Conservation (phyloP, 495 filamentous ascomycete genomes). For the Amniculicola lignicola region DNA sequence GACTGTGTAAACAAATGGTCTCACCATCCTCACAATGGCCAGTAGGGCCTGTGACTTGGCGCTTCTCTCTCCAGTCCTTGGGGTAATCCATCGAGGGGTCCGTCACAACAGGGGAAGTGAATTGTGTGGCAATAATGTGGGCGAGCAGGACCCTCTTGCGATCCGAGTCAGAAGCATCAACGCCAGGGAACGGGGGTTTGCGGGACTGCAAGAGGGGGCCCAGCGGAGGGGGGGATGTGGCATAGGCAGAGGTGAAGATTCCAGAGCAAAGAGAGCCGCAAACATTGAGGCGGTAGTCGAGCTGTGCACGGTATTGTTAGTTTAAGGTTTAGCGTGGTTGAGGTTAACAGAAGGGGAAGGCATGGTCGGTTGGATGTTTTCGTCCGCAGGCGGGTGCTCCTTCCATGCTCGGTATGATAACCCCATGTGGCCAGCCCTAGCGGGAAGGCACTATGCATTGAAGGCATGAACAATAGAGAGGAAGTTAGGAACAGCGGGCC, state of each 20-base stretch:
- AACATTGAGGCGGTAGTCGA: conserved; percentile 72
- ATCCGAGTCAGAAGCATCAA: conserved; percentile 49
- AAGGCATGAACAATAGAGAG: no score
- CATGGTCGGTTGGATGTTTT: no score
- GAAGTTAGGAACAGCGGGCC: no score
- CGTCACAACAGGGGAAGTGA: conserved; percentile 56
- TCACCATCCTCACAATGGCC: conserved; percentile 69
- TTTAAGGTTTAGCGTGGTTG: no score
- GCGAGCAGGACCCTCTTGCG: conserved; percentile 67
- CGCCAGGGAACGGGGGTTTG: conserved; percentile 33
- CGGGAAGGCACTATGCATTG: no score
- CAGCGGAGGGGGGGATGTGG: conserved; percentile 48
- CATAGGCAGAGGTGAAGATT: conserved; percentile 60
- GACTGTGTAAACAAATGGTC: conserved; percentile 76
- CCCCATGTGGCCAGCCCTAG: no score
- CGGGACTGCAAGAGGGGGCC: conserved; percentile 38
- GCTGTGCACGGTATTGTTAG: conserved; percentile 48
- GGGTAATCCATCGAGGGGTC: conserved; percentile 77
- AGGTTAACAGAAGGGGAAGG: no score
- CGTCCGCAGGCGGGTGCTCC: no score
- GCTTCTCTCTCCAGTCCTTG: conserved; percentile 50
- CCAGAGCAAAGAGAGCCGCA: conserved; percentile 81
- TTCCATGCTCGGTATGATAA: no score
- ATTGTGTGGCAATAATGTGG: conserved; percentile 75
- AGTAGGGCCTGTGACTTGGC: conserved; percentile 35